phyloP scores from a whole-genome alignment of 2,329 filamentous ascomycete species.

The Pseudohalonectria lignicola region DNA sequence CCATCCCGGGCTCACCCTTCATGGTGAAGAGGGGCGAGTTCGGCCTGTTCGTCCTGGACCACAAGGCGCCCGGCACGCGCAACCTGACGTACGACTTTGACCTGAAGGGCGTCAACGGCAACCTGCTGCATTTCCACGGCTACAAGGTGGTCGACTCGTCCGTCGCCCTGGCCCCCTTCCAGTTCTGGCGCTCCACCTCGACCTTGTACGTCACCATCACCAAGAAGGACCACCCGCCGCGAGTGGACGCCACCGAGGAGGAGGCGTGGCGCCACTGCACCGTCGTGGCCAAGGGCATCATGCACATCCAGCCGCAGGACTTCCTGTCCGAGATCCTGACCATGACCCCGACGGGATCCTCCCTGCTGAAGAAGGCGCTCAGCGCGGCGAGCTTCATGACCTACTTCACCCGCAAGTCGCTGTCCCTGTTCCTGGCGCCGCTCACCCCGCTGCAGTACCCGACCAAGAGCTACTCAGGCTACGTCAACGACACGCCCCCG shows the following conservation, averaged over 20 bases:
- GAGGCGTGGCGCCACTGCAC: constrained; percentile 28
- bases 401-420: constrained; percentile 43
- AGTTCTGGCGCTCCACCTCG: constrained; percentile 51
- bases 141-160: constrained; percentile 52
- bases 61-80: constrained; percentile 41
- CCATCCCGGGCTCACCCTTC: constrained; percentile 45
- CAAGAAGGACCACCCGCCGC: constrained; percentile 14
- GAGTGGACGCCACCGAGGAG: constrained; percentile 17
- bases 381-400: constrained; percentile 39
- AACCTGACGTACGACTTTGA: constrained; percentile 53
- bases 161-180: constrained; percentile 40
- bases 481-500: constrained; percentile 38
- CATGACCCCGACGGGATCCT: constrained; percentile 36
- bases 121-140: constrained; percentile 45
- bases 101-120: constrained; percentile 41
- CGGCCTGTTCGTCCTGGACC: constrained; percentile 42
- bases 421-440: constrained; percentile 41
- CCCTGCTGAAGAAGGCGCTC: constrained; percentile 28
- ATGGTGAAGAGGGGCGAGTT: constrained; percentile 48
- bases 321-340: constrained; percentile 45
- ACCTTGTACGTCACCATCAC: constrained; percentile 53
- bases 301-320: constrained; percentile 41
- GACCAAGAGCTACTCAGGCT: constrained; percentile 32
- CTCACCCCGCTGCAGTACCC: constrained; percentile 47
- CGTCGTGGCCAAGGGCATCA: constrained; percentile 47